Conservation (phyloP, 805 yeast species). For the Hagleromyces aurorensis region DNA sequence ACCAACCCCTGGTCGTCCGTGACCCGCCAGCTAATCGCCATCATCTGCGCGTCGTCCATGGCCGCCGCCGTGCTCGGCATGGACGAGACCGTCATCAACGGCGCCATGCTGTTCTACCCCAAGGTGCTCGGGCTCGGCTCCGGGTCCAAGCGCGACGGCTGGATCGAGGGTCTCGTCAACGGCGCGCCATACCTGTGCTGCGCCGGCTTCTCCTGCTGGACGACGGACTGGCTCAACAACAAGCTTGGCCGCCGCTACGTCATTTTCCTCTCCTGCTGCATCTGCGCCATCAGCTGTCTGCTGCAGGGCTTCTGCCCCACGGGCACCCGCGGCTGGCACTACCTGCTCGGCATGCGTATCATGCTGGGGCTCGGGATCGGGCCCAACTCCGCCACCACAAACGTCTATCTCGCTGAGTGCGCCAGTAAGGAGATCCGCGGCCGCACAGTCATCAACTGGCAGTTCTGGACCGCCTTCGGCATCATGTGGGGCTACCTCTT, state of each 20-base stretch:
- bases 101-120: slow-evolving; percentile 61
- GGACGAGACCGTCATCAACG: slow-evolving; percentile 71
- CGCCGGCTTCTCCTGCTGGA: slow-evolving; percentile 53
- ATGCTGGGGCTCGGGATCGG: slow-evolving; percentile 63
- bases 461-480: slow-evolving; percentile 67
- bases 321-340: slow-evolving; percentile 51
- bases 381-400: slow-evolving; percentile 69
- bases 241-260: slow-evolving; percentile 57
- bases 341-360: slow-evolving; percentile 58
- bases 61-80: slow-evolving; percentile 77
- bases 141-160: slow-evolving; percentile 41
- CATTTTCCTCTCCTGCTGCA: slow-evolving; percentile 53
- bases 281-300: slow-evolving; percentile 54
- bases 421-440: slow-evolving; percentile 58
- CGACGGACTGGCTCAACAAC: slow-evolving; percentile 51
- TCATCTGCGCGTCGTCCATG: slow-evolving; percentile 61
- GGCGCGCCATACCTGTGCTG: slow-evolving; percentile 67
- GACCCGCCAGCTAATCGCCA: slow-evolving; percentile 40
- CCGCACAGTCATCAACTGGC: slow-evolving; percentile 67
- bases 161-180: slow-evolving; percentile 53
- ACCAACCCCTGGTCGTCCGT: slow-evolving; percentile 38
- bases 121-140: slow-evolving; percentile 42
- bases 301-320: slow-evolving; percentile 53
- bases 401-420: slow-evolving; percentile 62
- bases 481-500: slow-evolving; percentile 65